Conservation (phyloP, 2,329 filamentous ascomycete genomes). For the Arthrobotrys sphaeroides region DNA sequence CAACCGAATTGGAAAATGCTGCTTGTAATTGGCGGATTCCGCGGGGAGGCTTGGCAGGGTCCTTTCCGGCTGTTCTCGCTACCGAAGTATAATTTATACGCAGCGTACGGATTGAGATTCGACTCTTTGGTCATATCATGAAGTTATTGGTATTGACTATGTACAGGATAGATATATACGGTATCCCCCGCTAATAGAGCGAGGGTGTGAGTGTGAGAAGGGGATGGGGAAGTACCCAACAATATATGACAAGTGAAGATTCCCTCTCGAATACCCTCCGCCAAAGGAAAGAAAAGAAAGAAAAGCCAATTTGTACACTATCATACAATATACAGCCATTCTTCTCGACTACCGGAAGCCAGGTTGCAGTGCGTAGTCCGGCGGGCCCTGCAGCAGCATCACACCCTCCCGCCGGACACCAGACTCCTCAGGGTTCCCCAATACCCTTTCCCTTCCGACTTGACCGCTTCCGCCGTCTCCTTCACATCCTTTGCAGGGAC, state of each 20-base stretch:
- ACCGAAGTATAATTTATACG: background rate
- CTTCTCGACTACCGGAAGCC: background rate
- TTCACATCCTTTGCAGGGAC: slow-evolving; percentile 39
- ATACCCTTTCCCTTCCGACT: slow-evolving; percentile 48
- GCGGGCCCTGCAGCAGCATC: background rate
- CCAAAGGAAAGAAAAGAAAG: slow-evolving; percentile 9
- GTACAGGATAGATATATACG: slow-evolving; percentile 42
- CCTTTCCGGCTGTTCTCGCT: slow-evolving; percentile 5
- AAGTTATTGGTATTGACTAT: slow-evolving; percentile 46
- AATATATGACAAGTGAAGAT: slow-evolving; percentile 54
- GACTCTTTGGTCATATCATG: too few species aligned
- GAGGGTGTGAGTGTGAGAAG: background rate
- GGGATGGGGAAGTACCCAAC: background rate
- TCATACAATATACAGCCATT: slow-evolving; percentile 8
- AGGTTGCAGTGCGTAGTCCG: background rate
- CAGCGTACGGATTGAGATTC: background rate
- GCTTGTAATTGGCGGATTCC: slow-evolving; percentile 23
- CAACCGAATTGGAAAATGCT: background rate
- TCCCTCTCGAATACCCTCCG: background rate
- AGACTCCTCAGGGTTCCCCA: slow-evolving; percentile 44
- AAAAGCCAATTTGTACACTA: slow-evolving; percentile 16
- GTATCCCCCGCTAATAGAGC: slow-evolving; percentile 14
- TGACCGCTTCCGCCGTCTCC: slow-evolving; percentile 21
- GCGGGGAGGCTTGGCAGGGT: slow-evolving; percentile 33
- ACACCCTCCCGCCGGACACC: slow-evolving; percentile 37